Conservation (phyloP, 2,329 filamentous ascomycete genomes). For the Verticillium albo-atrum region DNA sequence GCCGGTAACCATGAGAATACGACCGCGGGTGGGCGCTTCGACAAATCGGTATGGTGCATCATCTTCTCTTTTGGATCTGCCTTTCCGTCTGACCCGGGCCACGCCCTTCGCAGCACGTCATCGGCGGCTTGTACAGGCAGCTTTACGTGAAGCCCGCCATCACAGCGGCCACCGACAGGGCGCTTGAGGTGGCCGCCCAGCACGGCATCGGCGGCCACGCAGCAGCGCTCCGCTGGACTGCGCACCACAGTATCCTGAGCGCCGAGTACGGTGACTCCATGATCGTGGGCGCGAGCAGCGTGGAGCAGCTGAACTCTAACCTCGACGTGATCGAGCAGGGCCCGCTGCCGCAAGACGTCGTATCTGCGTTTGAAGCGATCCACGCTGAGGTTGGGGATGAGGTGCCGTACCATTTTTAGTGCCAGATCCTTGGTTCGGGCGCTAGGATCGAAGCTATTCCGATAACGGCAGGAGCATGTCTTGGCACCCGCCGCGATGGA, state of each 20-base stretch:
- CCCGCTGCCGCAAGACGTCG: slow-evolving; percentile 30
- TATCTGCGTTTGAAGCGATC: slow-evolving; percentile 15
- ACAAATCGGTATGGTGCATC: slow-evolving; percentile 15
- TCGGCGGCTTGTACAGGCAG: slow-evolving; percentile 18
- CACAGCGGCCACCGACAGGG: slow-evolving; percentile 18
- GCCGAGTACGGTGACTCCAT: slow-evolving; percentile 26
- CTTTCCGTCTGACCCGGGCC: not conserved
- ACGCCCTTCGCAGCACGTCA: not conserved
- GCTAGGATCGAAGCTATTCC: slow-evolving; percentile 1
- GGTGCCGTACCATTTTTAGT: slow-evolving; percentile 2
- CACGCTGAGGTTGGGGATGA: slow-evolving; percentile 1
- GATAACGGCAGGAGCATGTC: slow-evolving; percentile 1
- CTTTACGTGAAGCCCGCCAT: slow-evolving; percentile 23
- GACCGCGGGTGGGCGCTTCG: slow-evolving; percentile 15
- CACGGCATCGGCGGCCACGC: slow-evolving; percentile 32
- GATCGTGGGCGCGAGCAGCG: slow-evolving; percentile 28
- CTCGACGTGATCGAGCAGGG: slow-evolving; percentile 31
- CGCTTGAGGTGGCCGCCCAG: slow-evolving; percentile 19
- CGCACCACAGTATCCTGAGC: slow-evolving; percentile 27
- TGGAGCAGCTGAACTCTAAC: slow-evolving; percentile 28
- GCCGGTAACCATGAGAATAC: slow-evolving; percentile 18
- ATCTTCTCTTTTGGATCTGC: not conserved
- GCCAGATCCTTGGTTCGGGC: not conserved
- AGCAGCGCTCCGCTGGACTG: slow-evolving; percentile 35
- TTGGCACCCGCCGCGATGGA: not conserved